Evolutionary conservation across 2,329 filamentous ascomycete species (phyloP), one percentile per base, ranked within the genome.

Genomic region (Xylogone sp.): DNA sequence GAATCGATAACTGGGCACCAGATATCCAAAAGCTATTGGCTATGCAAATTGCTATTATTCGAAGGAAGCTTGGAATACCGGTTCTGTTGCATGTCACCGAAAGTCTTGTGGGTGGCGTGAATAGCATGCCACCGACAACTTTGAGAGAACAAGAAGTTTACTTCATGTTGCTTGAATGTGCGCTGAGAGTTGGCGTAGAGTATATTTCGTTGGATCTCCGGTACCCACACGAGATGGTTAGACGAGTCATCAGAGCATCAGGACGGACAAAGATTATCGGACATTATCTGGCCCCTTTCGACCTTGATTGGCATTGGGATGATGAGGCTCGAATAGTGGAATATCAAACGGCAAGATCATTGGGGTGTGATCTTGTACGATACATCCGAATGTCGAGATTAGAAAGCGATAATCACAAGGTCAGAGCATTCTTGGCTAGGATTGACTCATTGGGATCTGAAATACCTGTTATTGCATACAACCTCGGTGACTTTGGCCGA

Each of bases 161-260:
- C 59, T 66, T 81, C 13, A 74, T 78, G 50, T 68, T 87, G 22
- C 71, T 87, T 20, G 75, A 81, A 42, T 81, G 87, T 55, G 85
- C 84, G 4, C 68, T 88, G 20, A 79, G 84, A 13, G 73, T 88
- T 43, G 83, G 79, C 1, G 82, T 86, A 2, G 84, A 87, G 49
- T 88, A 83, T 57, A 61, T 84, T 48, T 82, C 80, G 29, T 68
- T 88, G 4, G 83, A 88, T 62, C 67, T 89, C 16, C 77, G 80
- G 8, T 70, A 77, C 42, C 71, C 72, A 7, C 71, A 78, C 42
- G 65, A 69, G 13, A 59, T 70, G 9, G 60, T 82, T 4, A 62
- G 65, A 8, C 70, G 73, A 39, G 64, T 82, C 10, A 68, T 81
- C 3, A 62, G 65, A 29, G 65, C 64, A 18, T 77, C 74, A 63